Conservation (phyloP, 2,329 filamentous ascomycete species). For the Geosmithia morbida region DNA sequence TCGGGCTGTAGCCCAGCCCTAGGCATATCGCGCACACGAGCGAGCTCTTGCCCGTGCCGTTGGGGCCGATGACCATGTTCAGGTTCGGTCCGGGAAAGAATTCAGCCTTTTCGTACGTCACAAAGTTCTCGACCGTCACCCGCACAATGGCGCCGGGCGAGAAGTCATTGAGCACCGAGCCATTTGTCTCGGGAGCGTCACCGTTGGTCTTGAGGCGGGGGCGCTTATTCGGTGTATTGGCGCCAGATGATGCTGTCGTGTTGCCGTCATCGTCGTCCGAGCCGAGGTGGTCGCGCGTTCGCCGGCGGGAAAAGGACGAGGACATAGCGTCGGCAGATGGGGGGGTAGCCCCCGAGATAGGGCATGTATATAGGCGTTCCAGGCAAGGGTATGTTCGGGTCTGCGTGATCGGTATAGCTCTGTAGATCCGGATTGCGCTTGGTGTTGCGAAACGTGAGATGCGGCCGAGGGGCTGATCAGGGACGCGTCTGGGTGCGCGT, state of each 20-base stretch:
- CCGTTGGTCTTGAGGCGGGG: constrained; percentile 12
- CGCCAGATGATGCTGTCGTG: constrained; percentile 9
- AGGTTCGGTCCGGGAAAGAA: constrained; percentile 83
- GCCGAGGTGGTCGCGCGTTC: constrained; percentile 26
- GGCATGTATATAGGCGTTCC: neutral
- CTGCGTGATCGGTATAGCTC: too few species aligned
- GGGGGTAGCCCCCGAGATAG: neutral
- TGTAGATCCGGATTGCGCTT: too few species aligned
- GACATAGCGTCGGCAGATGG: neutral
- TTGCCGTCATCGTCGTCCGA: constrained; percentile 16
- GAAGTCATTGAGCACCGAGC: constrained; percentile 19
- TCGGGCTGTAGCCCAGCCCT: constrained; percentile 71
- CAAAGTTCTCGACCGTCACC: constrained; percentile 76
- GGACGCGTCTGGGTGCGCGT: neutral
- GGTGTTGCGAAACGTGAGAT: neutral
- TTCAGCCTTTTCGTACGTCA: constrained; percentile 86
- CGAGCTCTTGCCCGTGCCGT: constrained; percentile 95
- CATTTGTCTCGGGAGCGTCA: constrained; percentile 5
- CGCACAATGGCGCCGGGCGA: constrained; percentile 78
- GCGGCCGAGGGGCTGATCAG: neutral
- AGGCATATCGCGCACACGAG: constrained; percentile 93
- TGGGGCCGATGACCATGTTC: constrained; percentile 99
- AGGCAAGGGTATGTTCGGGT: neutral
- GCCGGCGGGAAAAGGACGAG: constrained; percentile 16
- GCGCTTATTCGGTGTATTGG: constrained; percentile 18